Conservation (phyloP, 2,329 filamentous ascomycete genomes). For the Coniochaeta sp. region DNA sequence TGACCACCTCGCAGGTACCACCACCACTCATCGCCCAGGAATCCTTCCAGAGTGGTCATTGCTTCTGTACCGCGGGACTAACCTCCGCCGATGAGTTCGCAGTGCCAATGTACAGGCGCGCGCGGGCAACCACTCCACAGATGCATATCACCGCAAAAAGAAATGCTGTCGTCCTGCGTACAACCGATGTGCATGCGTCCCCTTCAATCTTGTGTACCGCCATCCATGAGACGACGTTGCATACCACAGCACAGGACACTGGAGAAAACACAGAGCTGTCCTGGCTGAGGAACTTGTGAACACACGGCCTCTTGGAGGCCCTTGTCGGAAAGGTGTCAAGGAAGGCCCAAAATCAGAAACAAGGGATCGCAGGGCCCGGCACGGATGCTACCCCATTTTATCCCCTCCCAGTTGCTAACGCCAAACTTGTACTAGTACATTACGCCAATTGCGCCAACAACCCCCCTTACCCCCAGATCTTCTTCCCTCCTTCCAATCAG, state of each 20-base stretch:
- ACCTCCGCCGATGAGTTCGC: neutral
- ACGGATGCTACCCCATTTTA: slow-evolving; percentile 4
- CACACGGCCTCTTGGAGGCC: too few species aligned
- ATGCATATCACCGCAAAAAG: neutral
- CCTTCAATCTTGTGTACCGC: neutral
- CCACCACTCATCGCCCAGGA: neutral
- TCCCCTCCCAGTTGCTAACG: neutral
- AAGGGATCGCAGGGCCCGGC: slow-evolving; percentile 4
- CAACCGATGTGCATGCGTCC: neutral
- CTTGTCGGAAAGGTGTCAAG: slow-evolving; percentile 1
- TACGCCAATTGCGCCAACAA: neutral
- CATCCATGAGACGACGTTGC: neutral
- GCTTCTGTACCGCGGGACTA: neutral
- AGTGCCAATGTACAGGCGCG: neutral
- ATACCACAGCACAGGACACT: neutral
- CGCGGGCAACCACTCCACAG: neutral
- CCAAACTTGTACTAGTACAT: neutral
- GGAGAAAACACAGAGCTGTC: neutral
- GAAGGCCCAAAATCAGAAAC: slow-evolving; percentile 5
- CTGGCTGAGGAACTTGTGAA: neutral
- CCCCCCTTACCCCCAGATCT: slow-evolving; percentile 3
- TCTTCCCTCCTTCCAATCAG: slow-evolving; percentile 4
- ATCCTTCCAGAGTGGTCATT: neutral
- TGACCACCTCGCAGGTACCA: slow-evolving; percentile 1
- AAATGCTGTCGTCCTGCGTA: neutral